These are phyloP conservation scores for Heliosperma pusillum DNA, from an alignment of 148 eudicot genomes.

Conservation along the genomic window DNA sequence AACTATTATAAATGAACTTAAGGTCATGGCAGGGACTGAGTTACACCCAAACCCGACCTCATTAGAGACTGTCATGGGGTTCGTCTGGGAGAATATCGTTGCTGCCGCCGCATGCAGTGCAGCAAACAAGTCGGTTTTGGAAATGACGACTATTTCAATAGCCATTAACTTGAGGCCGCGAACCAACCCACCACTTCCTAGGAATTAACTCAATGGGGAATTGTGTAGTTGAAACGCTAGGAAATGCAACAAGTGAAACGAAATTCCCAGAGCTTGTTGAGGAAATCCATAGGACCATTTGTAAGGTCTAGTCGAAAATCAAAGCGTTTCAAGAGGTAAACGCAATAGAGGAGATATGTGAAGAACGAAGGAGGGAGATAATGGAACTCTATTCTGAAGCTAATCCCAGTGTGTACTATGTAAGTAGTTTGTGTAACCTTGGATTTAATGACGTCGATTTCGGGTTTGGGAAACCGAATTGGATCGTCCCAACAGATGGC, in stretches of 20 bases:
- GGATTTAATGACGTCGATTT: no score
- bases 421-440: slow-evolving; percentile 19
- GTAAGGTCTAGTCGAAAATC: background rate
- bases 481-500: no score
- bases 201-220: slow-evolving; percentile 15
- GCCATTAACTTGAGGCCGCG: slow-evolving; percentile 6
- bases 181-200: slow-evolving; percentile 9
- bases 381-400: background rate
- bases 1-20: background rate
- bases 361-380: background rate
- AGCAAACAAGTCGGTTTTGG: background rate
- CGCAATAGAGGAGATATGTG: background rate
- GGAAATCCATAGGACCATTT: slow-evolving; percentile 3
- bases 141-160: background rate
- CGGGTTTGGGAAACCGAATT: no score
- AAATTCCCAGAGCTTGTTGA: slow-evolving; percentile 12
- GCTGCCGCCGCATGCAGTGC: background rate
- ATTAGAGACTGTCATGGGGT: slow-evolving; percentile 13
- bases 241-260: background rate
- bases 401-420: background rate
- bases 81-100: background rate
- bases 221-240: background rate
- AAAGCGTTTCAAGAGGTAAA: slow-evolving; percentile 2
- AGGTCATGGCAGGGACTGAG: background rate
- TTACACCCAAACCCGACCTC: slow-evolving; percentile 3